Evolutionary conservation across 1,139 yeast species (phyloP), one percentile per base, ranked within the genome.

Genomic region (Protomyces inundatus): DNA sequence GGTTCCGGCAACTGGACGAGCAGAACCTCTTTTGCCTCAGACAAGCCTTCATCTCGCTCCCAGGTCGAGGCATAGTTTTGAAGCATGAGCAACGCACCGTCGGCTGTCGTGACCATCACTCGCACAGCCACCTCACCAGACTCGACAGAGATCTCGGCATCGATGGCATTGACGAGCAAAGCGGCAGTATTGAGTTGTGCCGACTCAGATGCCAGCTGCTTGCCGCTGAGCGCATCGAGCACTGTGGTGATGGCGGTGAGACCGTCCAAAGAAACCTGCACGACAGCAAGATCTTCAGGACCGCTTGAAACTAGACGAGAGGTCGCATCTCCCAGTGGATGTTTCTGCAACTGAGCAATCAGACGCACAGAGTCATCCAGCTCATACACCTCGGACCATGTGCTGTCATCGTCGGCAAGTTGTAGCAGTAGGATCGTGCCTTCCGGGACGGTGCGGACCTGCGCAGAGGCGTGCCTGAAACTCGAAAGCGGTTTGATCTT

Each of bases 11-110:
- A 70, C 56, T 80, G 81, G 16, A 81, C 69, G 51, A 82, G 73
- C 1, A 77, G 71, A 40, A 77, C 76, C 14, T 79, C 79, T 4
- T 72, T 72, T 3, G 79, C 73, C 35, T 76, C 70, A 5, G 80
- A 74, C 7, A 81, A 66, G 0, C 83, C 79, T 68, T 80, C 83
- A 68, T 83, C 84, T 61, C 80, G 77, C 1, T 68, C 54, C 86
- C 86, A 83, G 6, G 66, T 53, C 30, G 55, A 34, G 9, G 64
- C 64, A 7, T 60, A 10, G 3, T 39, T 54, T n/a, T 54, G 56
- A 48, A 55, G 36, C 66, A 64, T 50, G 33, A 32, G 32, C 33
- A 64, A n/a, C 23, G 23, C 12, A 12, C 61, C 66, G 16, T 55
- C 52, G 12, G 30, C 32, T 10, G 64, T 55, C 9, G 61, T 39